These are phyloP conservation scores for Malus hybrid DNA, from an alignment of 331 rosid genomes.

Conservation along the genomic window DNA sequence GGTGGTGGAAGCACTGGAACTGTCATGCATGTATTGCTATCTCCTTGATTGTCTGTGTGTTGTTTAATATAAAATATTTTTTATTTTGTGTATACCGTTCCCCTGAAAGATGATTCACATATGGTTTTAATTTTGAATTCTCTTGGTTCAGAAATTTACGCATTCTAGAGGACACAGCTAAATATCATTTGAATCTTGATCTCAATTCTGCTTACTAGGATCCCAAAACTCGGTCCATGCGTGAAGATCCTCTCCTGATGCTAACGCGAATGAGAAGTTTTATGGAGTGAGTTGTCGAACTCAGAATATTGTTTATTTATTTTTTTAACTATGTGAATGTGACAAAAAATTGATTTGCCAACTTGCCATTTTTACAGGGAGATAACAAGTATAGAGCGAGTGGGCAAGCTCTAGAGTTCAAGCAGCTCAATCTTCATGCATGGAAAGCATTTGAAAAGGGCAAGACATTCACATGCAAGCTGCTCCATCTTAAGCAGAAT, in stretches of 20 bases:
- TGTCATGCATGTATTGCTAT: constrained; percentile 28
- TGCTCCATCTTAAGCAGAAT: constrained; percentile 16
- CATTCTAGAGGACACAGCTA: constrained; percentile 39
- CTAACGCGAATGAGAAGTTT: constrained; percentile 32
- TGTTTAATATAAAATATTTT: not conserved
- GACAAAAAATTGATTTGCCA: not conserved
- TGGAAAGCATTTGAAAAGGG: constrained; percentile 43
- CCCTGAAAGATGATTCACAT: not conserved
- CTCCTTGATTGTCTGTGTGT: not conserved
- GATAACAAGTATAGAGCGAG: constrained; percentile 32
- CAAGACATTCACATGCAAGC: constrained; percentile 27
- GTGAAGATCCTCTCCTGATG: constrained; percentile 44
- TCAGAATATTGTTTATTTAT: not conserved
- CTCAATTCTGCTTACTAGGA: constrained; percentile 35
- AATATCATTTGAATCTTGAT: constrained; percentile 37
- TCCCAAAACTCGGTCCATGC: constrained; percentile 41
- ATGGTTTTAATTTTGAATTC: not conserved
- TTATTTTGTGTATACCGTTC: not conserved
- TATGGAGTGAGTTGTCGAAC: constrained; percentile 28
- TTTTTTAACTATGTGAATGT: not conserved
- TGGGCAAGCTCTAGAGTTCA: constrained; percentile 44
- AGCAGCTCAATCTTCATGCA: constrained; percentile 32
- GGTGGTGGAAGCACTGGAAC: constrained; percentile 47
- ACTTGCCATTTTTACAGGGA: constrained; percentile 12
- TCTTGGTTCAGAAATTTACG: constrained; percentile 26